Evolutionary conservation across 2,329 filamentous ascomycete species (phyloP).

Genomic region (Cucurbitaria berberidis): DNA sequence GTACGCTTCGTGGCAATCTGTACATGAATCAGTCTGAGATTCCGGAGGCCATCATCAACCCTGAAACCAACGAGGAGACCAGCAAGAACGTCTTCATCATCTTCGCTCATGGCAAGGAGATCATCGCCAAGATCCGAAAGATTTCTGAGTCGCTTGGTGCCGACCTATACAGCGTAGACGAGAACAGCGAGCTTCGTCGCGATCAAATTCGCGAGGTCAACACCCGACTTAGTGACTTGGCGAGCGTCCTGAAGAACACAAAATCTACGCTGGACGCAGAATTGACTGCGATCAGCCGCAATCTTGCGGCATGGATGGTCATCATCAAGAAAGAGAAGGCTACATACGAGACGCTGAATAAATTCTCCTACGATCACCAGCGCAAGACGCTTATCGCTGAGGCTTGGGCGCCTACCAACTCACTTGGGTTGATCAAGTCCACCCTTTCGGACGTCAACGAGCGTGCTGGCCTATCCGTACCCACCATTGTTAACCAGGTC

Average conservation of each 20-base stretch:
- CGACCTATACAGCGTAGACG: constrained; percentile 94
- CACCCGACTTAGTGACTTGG: constrained; percentile 85
- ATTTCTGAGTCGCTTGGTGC: constrained; percentile 97
- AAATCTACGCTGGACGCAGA: constrained; percentile 93
- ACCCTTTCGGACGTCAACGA: constrained; percentile 97
- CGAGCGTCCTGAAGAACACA: constrained; percentile 92
- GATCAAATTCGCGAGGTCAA: constrained; percentile 99
- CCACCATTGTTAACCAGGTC: constrained; percentile 98
- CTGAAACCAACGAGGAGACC: constrained; percentile 86
- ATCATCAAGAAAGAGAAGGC: constrained; percentile 98
- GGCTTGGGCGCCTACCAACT: constrained; percentile 95
- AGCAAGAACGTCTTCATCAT: constrained; percentile 99
- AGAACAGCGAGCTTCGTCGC: constrained; percentile 92
- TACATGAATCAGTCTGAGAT: constrained; percentile 99
- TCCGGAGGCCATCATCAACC: constrained; percentile 88
- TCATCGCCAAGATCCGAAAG: constrained; percentile 97
- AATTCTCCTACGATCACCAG: constrained; percentile 95
- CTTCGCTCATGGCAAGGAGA: constrained; percentile 97
- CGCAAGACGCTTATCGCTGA: constrained; percentile 96
- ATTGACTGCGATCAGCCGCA: constrained; percentile 90
- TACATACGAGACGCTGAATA: constrained; percentile 92
- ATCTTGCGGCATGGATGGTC: constrained; percentile 95
- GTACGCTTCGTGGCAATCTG: constrained; percentile 93
- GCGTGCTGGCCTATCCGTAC: constrained; percentile 91
- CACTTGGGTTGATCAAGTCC: constrained; percentile 84